phyloP scores from a whole-genome alignment of 2,329 filamentous ascomycete genomes.

The Epichloe sibirici region DNA sequence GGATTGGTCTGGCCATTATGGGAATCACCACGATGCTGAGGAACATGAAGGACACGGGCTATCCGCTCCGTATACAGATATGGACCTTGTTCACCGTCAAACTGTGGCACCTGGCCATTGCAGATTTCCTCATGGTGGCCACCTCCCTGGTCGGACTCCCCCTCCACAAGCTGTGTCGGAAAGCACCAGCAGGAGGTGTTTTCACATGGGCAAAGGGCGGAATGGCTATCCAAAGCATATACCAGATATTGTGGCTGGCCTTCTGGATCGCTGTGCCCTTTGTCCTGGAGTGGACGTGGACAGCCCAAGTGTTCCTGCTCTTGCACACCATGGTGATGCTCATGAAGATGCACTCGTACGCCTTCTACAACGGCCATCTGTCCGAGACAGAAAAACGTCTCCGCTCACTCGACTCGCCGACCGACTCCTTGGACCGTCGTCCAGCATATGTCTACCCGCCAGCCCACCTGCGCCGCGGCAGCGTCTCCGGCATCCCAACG shows the following conservation, averaged over 20 bases:
- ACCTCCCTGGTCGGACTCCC: slow-evolving; percentile 62
- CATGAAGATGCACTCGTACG: slow-evolving; percentile 99
- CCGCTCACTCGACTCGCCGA: slow-evolving; percentile 64
- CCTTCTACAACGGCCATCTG: slow-evolving; percentile 95
- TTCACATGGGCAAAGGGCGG: slow-evolving; percentile 67
- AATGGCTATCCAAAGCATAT: slow-evolving; percentile 72
- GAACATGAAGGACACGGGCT: slow-evolving; percentile 88
- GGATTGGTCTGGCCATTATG: slow-evolving; percentile 95
- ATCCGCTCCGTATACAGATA: slow-evolving; percentile 71
- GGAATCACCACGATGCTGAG: slow-evolving; percentile 86
- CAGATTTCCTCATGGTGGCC: slow-evolving; percentile 74
- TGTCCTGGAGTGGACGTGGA: slow-evolving; percentile 85
- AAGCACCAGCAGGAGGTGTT: slow-evolving; percentile 31
- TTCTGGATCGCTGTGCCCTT: slow-evolving; percentile 84
- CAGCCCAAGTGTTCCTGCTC: slow-evolving; percentile 86
- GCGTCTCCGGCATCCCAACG: slow-evolving; percentile 24
- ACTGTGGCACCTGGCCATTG: slow-evolving; percentile 72
- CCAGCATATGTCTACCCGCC: slow-evolving; percentile 68
- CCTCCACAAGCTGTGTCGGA: slow-evolving; percentile 56
- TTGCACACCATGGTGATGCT: slow-evolving; percentile 82
- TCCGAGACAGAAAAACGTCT: slow-evolving; percentile 76
- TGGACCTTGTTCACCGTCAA: slow-evolving; percentile 84
- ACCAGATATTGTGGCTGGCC: slow-evolving; percentile 65
- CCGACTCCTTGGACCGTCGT: slow-evolving; percentile 42
- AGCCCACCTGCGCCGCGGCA: slow-evolving; percentile 34